Evolutionary conservation across 2,329 filamentous ascomycete genomes (phyloP).

Genomic region (Aureobasidium musti): DNA sequence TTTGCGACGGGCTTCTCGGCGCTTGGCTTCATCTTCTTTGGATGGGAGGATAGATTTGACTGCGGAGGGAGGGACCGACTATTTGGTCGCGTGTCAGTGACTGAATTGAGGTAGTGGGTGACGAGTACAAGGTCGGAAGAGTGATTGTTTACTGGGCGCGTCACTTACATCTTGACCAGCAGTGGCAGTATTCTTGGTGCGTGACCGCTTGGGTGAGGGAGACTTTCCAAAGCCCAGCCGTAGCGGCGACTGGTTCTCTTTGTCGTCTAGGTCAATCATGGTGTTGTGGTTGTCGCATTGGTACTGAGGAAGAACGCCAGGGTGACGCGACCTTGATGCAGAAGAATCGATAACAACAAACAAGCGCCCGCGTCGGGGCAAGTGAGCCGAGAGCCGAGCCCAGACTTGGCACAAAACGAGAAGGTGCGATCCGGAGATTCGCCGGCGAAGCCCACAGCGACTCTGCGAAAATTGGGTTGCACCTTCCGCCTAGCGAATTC

Average conservation of each 20-base stretch:
- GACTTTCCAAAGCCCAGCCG: slow-evolving; percentile 34
- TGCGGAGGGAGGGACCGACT: slow-evolving; percentile 50
- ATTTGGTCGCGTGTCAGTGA: background rate
- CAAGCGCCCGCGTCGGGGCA: slow-evolving; percentile 7
- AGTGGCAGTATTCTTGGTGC: slow-evolving; percentile 95
- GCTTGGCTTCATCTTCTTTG: slow-evolving; percentile 61
- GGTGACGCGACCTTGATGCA: slow-evolving; percentile 25
- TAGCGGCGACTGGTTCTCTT: slow-evolving; percentile 42
- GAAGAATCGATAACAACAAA: slow-evolving; percentile 24
- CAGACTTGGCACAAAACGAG: too few relatives aligned
- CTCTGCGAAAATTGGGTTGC: too few relatives aligned
- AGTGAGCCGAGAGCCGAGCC: background rate
- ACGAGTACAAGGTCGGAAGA: background rate
- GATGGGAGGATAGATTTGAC: slow-evolving; percentile 60
- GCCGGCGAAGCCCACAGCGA: too few relatives aligned
- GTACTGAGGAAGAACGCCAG: background rate
- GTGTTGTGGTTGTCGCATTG: slow-evolving; percentile 13
- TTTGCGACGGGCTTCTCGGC: slow-evolving; percentile 86
- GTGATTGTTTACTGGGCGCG: slow-evolving; percentile 45
- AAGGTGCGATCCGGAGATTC: too few relatives aligned
- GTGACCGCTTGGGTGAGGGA: slow-evolving; percentile 64
- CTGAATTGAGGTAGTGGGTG: background rate
- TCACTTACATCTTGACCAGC: slow-evolving; percentile 83
- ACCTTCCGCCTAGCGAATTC: background rate
- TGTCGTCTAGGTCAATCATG: slow-evolving; percentile 36